Percentiles rank a stretch among this genome's conserved stretches.
Evolutionary conservation across 23 red algal species (phyloP).

Genomic region (Rhodosorus marinus): DNA sequence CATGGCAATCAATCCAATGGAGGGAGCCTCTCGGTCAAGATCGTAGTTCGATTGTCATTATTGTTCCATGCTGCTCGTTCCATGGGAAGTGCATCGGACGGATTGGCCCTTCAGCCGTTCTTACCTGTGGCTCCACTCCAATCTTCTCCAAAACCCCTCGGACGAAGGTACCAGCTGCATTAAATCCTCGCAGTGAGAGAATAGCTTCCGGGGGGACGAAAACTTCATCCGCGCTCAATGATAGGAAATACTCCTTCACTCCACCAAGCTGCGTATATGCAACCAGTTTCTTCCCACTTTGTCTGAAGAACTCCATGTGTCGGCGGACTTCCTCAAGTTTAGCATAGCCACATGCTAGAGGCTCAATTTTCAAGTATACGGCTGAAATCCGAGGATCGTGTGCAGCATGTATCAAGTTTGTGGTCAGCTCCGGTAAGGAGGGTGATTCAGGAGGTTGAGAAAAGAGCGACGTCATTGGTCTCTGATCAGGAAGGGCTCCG

Average conservation of each 20-base stretch:
- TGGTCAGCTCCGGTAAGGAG: constrained; percentile 28
- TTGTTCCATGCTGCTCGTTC: too few species aligned
- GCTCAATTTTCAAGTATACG: constrained; percentile 42
- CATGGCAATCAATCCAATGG: too few species aligned
- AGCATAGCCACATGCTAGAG: constrained; percentile 59
- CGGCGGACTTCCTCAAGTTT: constrained; percentile 80
- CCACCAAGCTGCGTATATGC: constrained; percentile 46
- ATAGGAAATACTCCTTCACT: constrained; percentile 70
- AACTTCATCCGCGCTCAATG: constrained; percentile 38
- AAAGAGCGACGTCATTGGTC: constrained; percentile 16
- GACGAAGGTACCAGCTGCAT: constrained; percentile 50
- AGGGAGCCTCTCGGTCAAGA: too few species aligned
- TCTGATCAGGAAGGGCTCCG: constrained; percentile 22
- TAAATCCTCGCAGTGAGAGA: constrained; percentile 53
- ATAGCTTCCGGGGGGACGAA: constrained; percentile 60
- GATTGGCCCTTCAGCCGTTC: too few species aligned
- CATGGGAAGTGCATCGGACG: too few species aligned
- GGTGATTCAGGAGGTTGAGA: too few species aligned
- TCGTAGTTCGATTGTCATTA: too few species aligned
- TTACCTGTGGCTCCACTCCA: constrained; percentile 75
- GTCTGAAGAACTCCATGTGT: constrained; percentile 73
- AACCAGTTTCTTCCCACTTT: constrained; percentile 41
- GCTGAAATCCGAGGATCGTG: constrained; percentile 83
- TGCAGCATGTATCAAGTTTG: constrained; percentile 45
- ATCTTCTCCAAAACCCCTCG: constrained; percentile 84